Conservation (phyloP, 2,329 filamentous ascomycete species). For the Thermothelomyces thermophilus region DNA sequence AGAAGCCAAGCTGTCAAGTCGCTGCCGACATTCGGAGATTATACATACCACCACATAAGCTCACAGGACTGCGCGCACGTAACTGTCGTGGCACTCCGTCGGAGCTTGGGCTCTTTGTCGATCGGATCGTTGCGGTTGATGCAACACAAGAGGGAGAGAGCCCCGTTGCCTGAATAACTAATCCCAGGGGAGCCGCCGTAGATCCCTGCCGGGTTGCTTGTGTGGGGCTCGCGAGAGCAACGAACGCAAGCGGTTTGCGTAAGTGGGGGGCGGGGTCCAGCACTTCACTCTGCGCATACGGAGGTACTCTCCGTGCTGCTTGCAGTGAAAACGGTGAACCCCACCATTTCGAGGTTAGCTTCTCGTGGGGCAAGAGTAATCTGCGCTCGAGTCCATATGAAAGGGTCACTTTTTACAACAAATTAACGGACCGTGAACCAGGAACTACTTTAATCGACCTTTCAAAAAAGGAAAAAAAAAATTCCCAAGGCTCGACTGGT, state of each 20-base stretch:
- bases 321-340: too few species aligned
- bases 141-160: background rate
- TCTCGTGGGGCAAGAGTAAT: too few species aligned
- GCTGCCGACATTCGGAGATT: background rate
- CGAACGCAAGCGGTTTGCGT: slow-evolving; percentile 6
- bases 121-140: slow-evolving; percentile 3
- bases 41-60: background rate
- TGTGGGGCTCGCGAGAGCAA: slow-evolving; percentile 6
- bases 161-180: slow-evolving; percentile 21
- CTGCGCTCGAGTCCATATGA: background rate
- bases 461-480: background rate
- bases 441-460: too few species aligned
- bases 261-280: slow-evolving; percentile 12
- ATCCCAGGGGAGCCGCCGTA: slow-evolving; percentile 9
- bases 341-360: too few species aligned
- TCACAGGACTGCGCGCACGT: background rate
- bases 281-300: too few species aligned
- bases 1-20: background rate
- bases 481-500: too few species aligned
- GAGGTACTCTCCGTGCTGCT: too few species aligned
- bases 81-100: background rate
- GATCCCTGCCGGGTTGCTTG: slow-evolving; percentile 1
- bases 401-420: too few species aligned
- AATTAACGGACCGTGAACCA: too few species aligned
- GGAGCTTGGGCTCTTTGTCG: background rate